These are phyloP conservation scores for Kwoniella botswanensis DNA, from an alignment of 768 basidiomycete genomes.

Conservation along the genomic window DNA sequence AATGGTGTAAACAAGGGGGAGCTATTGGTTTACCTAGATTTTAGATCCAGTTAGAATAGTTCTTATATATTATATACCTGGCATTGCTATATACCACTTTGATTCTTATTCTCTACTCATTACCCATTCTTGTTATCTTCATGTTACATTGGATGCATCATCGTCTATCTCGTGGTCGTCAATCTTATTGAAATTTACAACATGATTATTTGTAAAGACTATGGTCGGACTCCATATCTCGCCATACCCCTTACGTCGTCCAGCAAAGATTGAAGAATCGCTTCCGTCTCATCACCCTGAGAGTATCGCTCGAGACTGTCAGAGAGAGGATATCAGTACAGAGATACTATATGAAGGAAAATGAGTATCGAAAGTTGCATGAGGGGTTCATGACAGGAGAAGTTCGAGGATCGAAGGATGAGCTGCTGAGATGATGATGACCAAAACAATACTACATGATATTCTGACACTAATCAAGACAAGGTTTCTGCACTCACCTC, in stretches of 20 bases:
- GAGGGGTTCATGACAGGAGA: no score
- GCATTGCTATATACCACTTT: constrained; percentile 14
- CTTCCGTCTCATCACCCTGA: constrained; percentile 34
- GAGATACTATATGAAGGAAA: no score
- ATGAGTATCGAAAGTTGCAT: no score
- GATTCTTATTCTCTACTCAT: background rate
- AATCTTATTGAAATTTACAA: constrained; percentile 9
- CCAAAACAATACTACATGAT: no score
- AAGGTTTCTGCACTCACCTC: constrained; percentile 32
- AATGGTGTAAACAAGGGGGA: constrained; percentile 45
- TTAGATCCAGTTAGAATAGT: constrained; percentile 15
- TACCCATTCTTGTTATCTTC: no score
- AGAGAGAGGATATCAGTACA: background rate
- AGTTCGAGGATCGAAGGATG: no score
- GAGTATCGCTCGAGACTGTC: constrained; percentile 48
- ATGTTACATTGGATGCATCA: background rate
- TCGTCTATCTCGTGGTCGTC: background rate
- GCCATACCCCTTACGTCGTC: constrained; percentile 42
- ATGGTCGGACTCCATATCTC: constrained; percentile 33
- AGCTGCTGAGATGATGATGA: no score
- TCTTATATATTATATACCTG: constrained; percentile 14
- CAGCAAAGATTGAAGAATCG: constrained; percentile 34
- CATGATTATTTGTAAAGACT: background rate
- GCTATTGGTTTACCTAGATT: constrained; percentile 50
- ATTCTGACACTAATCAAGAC: background rate